Conservation (phyloP, 805 yeast species). For the Pichia manshurica region DNA sequence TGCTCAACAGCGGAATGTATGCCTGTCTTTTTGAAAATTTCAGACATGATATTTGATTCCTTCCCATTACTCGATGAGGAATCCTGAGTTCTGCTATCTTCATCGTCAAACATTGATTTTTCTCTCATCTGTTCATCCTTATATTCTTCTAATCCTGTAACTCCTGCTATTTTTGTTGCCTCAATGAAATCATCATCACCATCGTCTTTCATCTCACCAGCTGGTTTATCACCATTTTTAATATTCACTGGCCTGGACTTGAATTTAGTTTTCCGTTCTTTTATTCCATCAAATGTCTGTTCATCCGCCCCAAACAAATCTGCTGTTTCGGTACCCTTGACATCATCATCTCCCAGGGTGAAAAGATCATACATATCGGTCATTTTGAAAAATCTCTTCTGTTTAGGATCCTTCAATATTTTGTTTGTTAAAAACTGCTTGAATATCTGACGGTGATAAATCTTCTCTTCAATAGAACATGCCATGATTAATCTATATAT, state of each 20-base stretch:
- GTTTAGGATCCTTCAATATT: conserved; percentile 92
- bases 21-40: conserved; percentile 57
- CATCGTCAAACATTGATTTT: conserved; percentile 16
- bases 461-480: conserved; percentile 94
- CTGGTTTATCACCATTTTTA: conserved; percentile 17
- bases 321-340: conserved; percentile 63
- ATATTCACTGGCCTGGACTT: conserved; percentile 7
- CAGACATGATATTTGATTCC: conserved; percentile 58
- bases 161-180: conserved; percentile 64
- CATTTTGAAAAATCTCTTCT: conserved; percentile 84
- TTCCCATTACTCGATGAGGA: conserved; percentile 37
- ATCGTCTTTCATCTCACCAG: conserved; percentile 19
- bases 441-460: conserved; percentile 93
- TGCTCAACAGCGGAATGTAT: conserved; percentile 74
- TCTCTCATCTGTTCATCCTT: conserved; percentile 24
- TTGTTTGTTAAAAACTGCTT: conserved; percentile 91
- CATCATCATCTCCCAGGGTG: conserved; percentile 69
- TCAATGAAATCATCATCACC: conserved; percentile 70
- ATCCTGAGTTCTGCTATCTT: conserved; percentile 10
- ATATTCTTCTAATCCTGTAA: conserved; percentile 62
- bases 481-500: conserved; percentile 90
- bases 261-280: conserved; percentile 31
- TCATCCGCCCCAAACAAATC: conserved; percentile 51
- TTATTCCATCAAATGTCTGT: conserved; percentile 30
- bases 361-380: conserved; percentile 89